phyloP scores from a whole-genome alignment of 371 early-diverging fungal species.

The Entomophthora muscae region DNA sequence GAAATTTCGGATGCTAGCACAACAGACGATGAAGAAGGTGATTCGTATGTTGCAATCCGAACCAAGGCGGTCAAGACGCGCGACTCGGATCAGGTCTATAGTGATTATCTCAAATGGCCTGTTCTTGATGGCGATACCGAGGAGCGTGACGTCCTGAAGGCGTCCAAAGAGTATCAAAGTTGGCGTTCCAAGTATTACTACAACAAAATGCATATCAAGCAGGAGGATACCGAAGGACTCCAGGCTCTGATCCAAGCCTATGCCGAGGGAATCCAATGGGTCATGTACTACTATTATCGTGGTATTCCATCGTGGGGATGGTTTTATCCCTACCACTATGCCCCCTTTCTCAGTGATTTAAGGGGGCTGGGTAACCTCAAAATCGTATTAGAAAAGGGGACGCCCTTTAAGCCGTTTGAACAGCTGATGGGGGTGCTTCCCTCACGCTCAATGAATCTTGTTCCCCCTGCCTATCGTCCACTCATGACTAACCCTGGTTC shows the following conservation, averaged over 20 bases:
- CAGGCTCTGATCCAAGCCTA: slow-evolving; percentile 56
- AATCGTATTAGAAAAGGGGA: slow-evolving; percentile 51
- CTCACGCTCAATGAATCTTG: slow-evolving; percentile 37
- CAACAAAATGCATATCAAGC: slow-evolving; percentile 50
- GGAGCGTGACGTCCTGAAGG: background rate
- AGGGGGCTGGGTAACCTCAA: slow-evolving; percentile 48
- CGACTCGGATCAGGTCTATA: background rate
- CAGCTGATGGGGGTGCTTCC: slow-evolving; percentile 97
- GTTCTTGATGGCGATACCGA: background rate
- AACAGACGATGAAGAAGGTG: background rate
- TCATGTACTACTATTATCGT: slow-evolving; percentile 89
- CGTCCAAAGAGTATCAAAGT: background rate
- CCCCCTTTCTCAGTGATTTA: slow-evolving; percentile 66
- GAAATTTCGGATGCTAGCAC: background rate
- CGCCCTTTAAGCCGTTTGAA: slow-evolving; percentile 85
- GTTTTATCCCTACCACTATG: slow-evolving; percentile 96
- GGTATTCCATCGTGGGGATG: slow-evolving; percentile 92
- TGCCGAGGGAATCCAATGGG: slow-evolving; percentile 93
- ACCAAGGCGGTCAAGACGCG: background rate
- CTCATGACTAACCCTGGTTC: slow-evolving; percentile 77
- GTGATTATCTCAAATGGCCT: background rate
- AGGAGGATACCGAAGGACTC: slow-evolving; percentile 24
- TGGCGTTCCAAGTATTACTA: slow-evolving; percentile 29
- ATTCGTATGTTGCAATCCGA: background rate
- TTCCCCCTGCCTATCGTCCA: slow-evolving; percentile 47